phyloP scores from a whole-genome alignment of 768 basidiomycete species.

The Kwoniella newhampshirensis region DNA sequence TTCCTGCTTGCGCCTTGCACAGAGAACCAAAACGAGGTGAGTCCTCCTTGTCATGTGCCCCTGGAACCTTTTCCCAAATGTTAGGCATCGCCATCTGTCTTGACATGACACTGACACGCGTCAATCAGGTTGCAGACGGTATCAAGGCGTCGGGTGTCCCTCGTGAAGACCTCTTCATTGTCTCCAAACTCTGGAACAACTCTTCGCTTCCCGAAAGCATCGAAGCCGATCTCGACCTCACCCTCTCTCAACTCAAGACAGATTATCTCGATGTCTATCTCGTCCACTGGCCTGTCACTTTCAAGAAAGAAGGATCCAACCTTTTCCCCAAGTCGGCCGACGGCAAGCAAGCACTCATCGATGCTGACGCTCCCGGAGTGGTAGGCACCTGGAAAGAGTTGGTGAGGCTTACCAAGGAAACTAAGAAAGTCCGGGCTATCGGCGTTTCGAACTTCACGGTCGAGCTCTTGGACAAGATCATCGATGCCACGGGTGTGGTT shows the following conservation, averaged over 20 bases:
- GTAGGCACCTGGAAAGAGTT: conserved; percentile 58
- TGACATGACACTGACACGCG: not conserved
- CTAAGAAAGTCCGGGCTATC: conserved; percentile 72
- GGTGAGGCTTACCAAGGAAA: conserved; percentile 64
- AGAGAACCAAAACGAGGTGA: conserved; percentile 66
- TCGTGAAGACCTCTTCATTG: conserved; percentile 68
- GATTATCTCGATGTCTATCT: conserved; percentile 76
- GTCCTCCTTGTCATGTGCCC: conserved; percentile 9
- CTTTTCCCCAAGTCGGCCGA: conserved; percentile 18
- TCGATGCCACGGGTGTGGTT: conserved; percentile 68
- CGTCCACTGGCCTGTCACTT: conserved; percentile 39
- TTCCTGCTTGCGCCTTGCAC: not conserved
- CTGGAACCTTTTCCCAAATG: conserved; percentile 61
- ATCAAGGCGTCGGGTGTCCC: conserved; percentile 72
- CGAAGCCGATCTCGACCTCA: conserved; percentile 74
- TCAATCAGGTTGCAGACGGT: conserved; percentile 24
- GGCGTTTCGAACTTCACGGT: conserved; percentile 53
- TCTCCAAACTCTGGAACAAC: conserved; percentile 70
- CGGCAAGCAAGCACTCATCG: conserved; percentile 18
- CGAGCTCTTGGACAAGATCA: conserved; percentile 60
- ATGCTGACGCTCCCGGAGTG: conserved; percentile 23
- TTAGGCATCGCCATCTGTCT: conserved; percentile 64
- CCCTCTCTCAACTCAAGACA: conserved; percentile 68
- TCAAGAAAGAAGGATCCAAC: conserved; percentile 54
- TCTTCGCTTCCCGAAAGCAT: conserved; percentile 67